These are phyloP conservation scores for Angomonas desouzai DNA, from an alignment of 208 protist genomes.

Conservation along the genomic window DNA sequence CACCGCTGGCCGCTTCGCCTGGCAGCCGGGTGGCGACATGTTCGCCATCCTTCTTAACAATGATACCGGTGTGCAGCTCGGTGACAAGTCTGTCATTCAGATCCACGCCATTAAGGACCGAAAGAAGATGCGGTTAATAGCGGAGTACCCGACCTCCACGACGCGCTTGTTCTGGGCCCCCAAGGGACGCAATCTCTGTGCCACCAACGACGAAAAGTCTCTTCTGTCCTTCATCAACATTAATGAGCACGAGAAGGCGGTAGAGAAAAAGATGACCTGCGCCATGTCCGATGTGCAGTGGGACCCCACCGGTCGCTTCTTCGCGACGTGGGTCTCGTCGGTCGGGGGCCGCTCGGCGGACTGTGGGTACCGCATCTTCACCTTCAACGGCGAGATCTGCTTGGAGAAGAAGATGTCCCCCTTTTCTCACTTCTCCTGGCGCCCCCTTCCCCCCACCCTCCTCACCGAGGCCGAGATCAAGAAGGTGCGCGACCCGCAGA, in stretches of 20 bases:
- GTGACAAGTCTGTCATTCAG: conserved; percentile 63
- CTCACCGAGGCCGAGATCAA: conserved; percentile 51
- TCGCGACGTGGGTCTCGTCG: conserved; percentile 76
- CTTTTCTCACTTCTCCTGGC: conserved; percentile 87
- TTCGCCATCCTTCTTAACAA: conserved; percentile 76
- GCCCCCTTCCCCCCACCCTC: conserved; percentile 75
- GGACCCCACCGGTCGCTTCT: conserved; percentile 90
- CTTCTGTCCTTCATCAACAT: conserved; percentile 79
- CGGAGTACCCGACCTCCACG: conserved; percentile 51
- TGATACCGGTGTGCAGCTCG: conserved; percentile 27
- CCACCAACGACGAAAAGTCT: conserved; percentile 82
- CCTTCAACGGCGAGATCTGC: conserved; percentile 71
- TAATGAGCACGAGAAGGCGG: conserved; percentile 56
- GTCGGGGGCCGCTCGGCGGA: conserved; percentile 47
- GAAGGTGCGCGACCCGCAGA: conserved; percentile 32
- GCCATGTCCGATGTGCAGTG: conserved; percentile 77
- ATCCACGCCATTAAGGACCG: conserved; percentile 67
- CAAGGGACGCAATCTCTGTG: conserved; percentile 55
- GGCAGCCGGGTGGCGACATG: conserved; percentile 79
- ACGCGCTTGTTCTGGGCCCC: conserved; percentile 85
- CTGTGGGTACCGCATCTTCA: conserved; percentile 83
- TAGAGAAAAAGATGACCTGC: conserved; percentile 48
- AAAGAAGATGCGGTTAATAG: conserved; percentile 72
- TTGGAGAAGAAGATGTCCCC: conserved; percentile 52
- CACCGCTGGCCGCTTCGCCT: conserved; percentile 75